Conservation (phyloP, 495 filamentous ascomycete genomes). For the Penicillium goetzii region DNA sequence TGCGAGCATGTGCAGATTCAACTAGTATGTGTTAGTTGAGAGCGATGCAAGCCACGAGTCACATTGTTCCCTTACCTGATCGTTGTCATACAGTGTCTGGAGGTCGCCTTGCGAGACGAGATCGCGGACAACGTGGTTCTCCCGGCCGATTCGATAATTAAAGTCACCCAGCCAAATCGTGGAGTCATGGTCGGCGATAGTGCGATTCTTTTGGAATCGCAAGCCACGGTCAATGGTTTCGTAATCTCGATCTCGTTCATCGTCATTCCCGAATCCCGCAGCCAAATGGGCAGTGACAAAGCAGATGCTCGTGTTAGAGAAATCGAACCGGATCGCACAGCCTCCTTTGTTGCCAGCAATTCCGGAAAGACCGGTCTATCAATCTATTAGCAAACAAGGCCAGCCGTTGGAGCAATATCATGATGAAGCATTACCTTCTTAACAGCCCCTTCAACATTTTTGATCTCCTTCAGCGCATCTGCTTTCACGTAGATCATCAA, state of each 20-base stretch:
- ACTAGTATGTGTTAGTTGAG: slow-evolving; percentile 35
- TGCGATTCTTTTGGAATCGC: slow-evolving; percentile 84
- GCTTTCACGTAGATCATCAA: slow-evolving; percentile 87
- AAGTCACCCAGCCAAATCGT: slow-evolving; percentile 99
- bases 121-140: slow-evolving; percentile 75
- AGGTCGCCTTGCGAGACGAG: slow-evolving; percentile 71
- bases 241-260: slow-evolving; percentile 93
- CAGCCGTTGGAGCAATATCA: background rate
- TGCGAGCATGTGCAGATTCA: slow-evolving; percentile 95
- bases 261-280: slow-evolving; percentile 95
- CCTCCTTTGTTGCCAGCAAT: slow-evolving; percentile 99
- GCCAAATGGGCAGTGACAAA: slow-evolving; percentile 97
- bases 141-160: slow-evolving; percentile 94
- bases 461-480: slow-evolving; percentile 75
- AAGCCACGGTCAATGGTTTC: slow-evolving; percentile 85
- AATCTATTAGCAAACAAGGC: slow-evolving; percentile 11
- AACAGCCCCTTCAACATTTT: slow-evolving; percentile 92
- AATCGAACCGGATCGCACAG: slow-evolving; percentile 95
- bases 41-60: background rate
- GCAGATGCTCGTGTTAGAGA: slow-evolving; percentile 88
- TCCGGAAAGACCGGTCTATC: slow-evolving; percentile 87
- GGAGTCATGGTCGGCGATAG: slow-evolving; percentile 89
- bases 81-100: slow-evolving; percentile 84
- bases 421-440: slow-evolving; percentile 66
- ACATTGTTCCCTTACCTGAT: slow-evolving; percentile 64